Evolutionary conservation across 768 basidiomycete genomes (phyloP).

Genomic region (Boletus bicolor): DNA sequence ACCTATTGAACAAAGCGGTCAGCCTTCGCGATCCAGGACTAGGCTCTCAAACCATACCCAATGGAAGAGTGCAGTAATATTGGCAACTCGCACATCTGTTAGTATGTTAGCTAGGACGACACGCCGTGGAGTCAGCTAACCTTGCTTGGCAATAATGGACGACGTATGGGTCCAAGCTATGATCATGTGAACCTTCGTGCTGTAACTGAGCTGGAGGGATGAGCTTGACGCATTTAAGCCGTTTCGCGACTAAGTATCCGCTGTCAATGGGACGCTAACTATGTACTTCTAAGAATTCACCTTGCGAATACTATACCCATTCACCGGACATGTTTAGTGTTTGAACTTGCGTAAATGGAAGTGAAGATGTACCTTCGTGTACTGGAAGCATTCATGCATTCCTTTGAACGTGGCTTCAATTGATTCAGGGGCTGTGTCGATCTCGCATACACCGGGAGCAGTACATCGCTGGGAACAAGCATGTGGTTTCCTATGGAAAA

Average conservation of each 20-base stretch:
- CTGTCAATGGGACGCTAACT: background rate
- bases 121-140: conserved; percentile 23
- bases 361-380: conserved; percentile 47
- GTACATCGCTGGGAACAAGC: conserved; percentile 42
- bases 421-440: conserved; percentile 52
- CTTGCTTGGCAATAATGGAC: conserved; percentile 54
- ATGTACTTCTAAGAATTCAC: conserved; percentile 21
- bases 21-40: background rate
- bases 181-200: conserved; percentile 49
- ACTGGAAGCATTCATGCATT: conserved; percentile 56
- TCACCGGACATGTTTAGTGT: background rate
- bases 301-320: conserved; percentile 49
- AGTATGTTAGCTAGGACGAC: background rate
- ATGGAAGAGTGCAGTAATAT: conserved; percentile 54
- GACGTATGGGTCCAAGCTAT: conserved; percentile 39
- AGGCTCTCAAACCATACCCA: conserved; percentile 34
- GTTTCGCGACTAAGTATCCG: conserved; percentile 40
- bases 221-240: conserved; percentile 46
- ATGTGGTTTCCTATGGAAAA: conserved; percentile 43
- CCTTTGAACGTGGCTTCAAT: conserved; percentile 62
- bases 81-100: conserved; percentile 51
- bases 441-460: conserved; percentile 52
- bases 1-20: conserved; percentile 31
- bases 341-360: background rate
- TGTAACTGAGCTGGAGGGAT: conserved; percentile 41